Evolutionary conservation across 2,329 filamentous ascomycete species (phyloP).

Genomic region (Paecilomyces dactylethromorphus): DNA sequence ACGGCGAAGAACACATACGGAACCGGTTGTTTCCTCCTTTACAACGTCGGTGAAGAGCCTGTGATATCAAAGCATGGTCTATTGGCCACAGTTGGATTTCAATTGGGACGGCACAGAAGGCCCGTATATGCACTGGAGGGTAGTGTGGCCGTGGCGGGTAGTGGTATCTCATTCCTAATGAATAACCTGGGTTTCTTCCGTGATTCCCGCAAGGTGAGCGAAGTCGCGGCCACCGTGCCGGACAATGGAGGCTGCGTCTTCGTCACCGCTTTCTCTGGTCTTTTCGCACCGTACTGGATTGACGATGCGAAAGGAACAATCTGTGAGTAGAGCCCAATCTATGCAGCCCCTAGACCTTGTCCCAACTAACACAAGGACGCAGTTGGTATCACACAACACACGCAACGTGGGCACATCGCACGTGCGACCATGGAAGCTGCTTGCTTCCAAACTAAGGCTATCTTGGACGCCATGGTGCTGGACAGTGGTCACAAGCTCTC

Average conservation of each 20-base stretch:
- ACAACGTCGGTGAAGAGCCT: slow-evolving; percentile 79
- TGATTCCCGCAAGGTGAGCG: slow-evolving; percentile 56
- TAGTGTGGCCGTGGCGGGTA: slow-evolving; percentile 74
- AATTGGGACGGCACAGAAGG: slow-evolving; percentile 63
- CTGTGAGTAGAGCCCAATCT: slow-evolving; percentile 44
- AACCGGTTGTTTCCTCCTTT: slow-evolving; percentile 82
- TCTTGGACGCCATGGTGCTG: slow-evolving; percentile 83
- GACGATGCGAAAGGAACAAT: slow-evolving; percentile 86
- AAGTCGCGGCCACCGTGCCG: slow-evolving; percentile 56
- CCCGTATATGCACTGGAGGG: slow-evolving; percentile 77
- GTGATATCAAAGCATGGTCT: slow-evolving; percentile 80
- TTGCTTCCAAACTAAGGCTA: slow-evolving; percentile 88
- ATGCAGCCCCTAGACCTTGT: not conserved
- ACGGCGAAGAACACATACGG: slow-evolving; percentile 88
- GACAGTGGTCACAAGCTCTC: slow-evolving; percentile 72
- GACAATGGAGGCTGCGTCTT: slow-evolving; percentile 81
- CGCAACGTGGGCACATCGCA: slow-evolving; percentile 77
- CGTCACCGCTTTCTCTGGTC: slow-evolving; percentile 83
- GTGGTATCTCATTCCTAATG: slow-evolving; percentile 69
- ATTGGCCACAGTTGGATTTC: slow-evolving; percentile 79
- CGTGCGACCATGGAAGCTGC: slow-evolving; percentile 85
- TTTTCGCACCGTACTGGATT: slow-evolving; percentile 93
- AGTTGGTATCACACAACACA: slow-evolving; percentile 81
- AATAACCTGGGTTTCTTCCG: slow-evolving; percentile 60
- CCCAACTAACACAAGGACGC: slow-evolving; percentile 4